Conservation (phyloP, 192 early-diverging fungal species). For the Coemansia sp. region DNA sequence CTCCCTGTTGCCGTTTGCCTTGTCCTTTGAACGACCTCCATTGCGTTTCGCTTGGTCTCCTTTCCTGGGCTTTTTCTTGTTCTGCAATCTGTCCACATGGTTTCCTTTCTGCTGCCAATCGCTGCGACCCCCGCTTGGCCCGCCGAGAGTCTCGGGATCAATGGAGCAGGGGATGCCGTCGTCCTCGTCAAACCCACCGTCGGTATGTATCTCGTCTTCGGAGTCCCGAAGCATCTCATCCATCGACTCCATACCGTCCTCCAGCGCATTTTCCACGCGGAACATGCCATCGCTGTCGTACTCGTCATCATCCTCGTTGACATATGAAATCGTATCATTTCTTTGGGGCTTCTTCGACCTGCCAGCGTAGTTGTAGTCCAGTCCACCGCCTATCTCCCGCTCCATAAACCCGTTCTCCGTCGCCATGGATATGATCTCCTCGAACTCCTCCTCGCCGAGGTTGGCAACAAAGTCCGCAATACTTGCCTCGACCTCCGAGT, state of each 20-base stretch:
- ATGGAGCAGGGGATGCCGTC: slow-evolving; percentile 35
- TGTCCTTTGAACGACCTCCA: slow-evolving; percentile 12
- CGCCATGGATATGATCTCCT: slow-evolving; percentile 8
- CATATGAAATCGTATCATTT: neutral
- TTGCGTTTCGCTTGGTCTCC: slow-evolving; percentile 23
- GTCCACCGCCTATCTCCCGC: slow-evolving; percentile 30
- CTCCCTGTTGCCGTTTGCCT: neutral
- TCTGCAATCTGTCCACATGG: slow-evolving; percentile 14
- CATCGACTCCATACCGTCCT: slow-evolving; percentile 19
- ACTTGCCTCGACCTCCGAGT: slow-evolving; percentile 12
- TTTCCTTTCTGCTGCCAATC: slow-evolving; percentile 1
- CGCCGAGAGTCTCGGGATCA: slow-evolving; percentile 23
- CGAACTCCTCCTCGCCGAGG: slow-evolving; percentile 23
- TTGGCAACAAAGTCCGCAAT: slow-evolving; percentile 41
- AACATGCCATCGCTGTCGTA: slow-evolving; percentile 8
- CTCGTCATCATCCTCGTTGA: neutral
- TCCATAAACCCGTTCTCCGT: slow-evolving; percentile 5
- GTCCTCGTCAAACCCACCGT: slow-evolving; percentile 27
- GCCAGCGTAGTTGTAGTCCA: slow-evolving; percentile 5
- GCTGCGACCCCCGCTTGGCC: neutral
- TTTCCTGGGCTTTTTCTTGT: slow-evolving; percentile 10
- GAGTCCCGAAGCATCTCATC: slow-evolving; percentile 14
- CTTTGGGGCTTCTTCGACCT: neutral
- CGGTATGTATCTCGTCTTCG: slow-evolving; percentile 3
- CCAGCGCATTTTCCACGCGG: slow-evolving; percentile 28